Evolutionary conservation across 2,329 filamentous ascomycete species (phyloP), one percentile per base, ranked within the genome.

Genomic region (Madurella fahalii): DNA sequence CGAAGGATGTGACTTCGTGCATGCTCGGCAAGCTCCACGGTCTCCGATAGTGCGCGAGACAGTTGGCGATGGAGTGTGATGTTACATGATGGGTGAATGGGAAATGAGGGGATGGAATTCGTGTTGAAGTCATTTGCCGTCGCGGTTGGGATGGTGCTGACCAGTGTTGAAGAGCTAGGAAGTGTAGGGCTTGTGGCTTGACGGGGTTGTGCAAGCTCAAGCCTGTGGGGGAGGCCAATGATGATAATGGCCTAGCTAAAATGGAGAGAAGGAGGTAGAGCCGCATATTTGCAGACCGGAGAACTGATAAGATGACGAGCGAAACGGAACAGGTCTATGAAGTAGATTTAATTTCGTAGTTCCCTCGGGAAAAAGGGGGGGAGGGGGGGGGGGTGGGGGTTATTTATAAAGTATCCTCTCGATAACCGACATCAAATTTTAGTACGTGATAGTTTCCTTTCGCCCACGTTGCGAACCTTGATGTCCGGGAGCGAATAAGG

Each of bases 51-150:
- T 5, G 76, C 85, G 15, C 70, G 68, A 39, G 73, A 69, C 42
- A 89, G 74, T 66, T 86, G 81, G 8, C 68, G 69, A 41, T 72
- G 74, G 61, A 86, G 76, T 1, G 84, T 87, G 47, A 73, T 69
- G 63, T 89, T 88, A 72, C 86, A 89, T 20, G 83, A 86, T 34
- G 74, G 66, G 68, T 88, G 85, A 65, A 88, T 85, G 15, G 73
- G 70, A 61, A 71, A 77, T 11, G 15, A 15, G 31, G 58, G 53
- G 1, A 60, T 57, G 2, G 58, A 60, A 7, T 63, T 64, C 11
- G 54, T 50, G 9, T 50, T 56, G 61, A 64, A 65, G 30, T 55
- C 42, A 17, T 45, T 45, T 11, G 50, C 31, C 42, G 57, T 52
- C 34, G 47, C 17, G 17, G 51, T 46, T 42, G 51, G 12, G 39